Percentiles rank a stretch among this genome's conserved stretches.
phyloP scores from a whole-genome alignment of 2,329 filamentous ascomycete genomes.

The Thielaviopsis ethacetica region DNA sequence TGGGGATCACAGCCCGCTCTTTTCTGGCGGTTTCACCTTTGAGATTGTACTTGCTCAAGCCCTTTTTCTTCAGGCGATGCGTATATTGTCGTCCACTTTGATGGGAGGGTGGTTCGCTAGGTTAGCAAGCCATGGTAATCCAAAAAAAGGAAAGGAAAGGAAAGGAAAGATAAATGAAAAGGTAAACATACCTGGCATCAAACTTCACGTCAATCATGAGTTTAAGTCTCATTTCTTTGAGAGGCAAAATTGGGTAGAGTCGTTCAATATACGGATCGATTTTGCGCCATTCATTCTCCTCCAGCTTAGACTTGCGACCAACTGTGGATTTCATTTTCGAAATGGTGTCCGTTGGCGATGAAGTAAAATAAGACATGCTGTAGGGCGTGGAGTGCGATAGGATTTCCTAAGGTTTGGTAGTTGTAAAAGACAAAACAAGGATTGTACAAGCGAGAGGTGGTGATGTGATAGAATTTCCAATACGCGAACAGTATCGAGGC shows the following conservation, averaged over 20 bases:
- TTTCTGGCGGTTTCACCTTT: not conserved
- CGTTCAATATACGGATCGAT: not conserved
- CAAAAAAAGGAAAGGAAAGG: not conserved
- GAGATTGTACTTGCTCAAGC: slow-evolving; percentile 17
- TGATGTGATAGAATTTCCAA: too few relatives aligned
- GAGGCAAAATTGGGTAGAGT: not conserved
- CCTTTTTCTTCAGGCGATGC: slow-evolving; percentile 18
- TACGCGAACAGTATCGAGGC: too few relatives aligned
- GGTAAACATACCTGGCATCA: not conserved
- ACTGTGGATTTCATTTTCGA: too few relatives aligned
- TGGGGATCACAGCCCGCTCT: not conserved
- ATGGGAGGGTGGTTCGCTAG: not conserved
- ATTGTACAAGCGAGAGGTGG: too few relatives aligned
- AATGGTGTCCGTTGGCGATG: too few relatives aligned
- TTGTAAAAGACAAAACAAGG: too few relatives aligned
- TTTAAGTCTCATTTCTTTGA: not conserved
- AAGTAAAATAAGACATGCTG: too few relatives aligned
- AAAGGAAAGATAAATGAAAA: not conserved
- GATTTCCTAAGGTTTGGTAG: too few relatives aligned
- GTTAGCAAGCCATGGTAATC: not conserved
- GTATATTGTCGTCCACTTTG: slow-evolving; percentile 19
- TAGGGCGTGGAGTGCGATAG: too few relatives aligned
- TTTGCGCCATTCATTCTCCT: not conserved
- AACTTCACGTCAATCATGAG: not conserved
- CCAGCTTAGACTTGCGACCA: not conserved